These are phyloP conservation scores for Elsinoe ampelina DNA, from an alignment of 2,329 filamentous ascomycete species.

Conservation along the genomic window DNA sequence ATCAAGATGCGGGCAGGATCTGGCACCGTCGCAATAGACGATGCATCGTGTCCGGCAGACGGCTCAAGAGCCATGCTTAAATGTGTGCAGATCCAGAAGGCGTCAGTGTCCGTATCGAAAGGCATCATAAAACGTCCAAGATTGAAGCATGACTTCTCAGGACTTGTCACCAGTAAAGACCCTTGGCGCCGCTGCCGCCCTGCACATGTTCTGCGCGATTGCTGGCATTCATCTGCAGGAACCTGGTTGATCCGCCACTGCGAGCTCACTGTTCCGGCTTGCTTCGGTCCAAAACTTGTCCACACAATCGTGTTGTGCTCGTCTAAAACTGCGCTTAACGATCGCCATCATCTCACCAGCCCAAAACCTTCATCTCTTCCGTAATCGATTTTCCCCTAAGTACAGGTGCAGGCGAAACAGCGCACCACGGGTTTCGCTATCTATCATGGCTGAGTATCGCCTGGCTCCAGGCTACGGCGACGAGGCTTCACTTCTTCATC, in stretches of 20 bases:
- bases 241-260: slow-evolving; percentile 4
- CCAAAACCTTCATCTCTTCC: slow-evolving; percentile 9
- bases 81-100: no score
- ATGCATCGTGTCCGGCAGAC: neutral
- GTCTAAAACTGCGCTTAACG: slow-evolving; percentile 15
- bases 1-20: no score
- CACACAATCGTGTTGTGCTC: neutral
- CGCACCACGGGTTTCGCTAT: slow-evolving; percentile 8
- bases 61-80: neutral
- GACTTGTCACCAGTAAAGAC: neutral
- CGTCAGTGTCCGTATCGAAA: no score
- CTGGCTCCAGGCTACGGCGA: slow-evolving; percentile 1
- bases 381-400: slow-evolving; percentile 13
- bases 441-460: slow-evolving; percentile 5
- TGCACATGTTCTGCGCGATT: slow-evolving; percentile 5
- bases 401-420: slow-evolving; percentile 14
- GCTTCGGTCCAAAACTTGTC: neutral
- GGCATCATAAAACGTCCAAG: no score
- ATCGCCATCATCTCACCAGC: neutral
- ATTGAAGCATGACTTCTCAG: no score
- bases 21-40: neutral
- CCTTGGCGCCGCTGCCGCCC: neutral
- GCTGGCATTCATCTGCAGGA: slow-evolving; percentile 6
- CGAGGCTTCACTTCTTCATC: neutral
- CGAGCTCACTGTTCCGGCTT: neutral